phyloP scores from a whole-genome alignment of 345 rosid species.

The Rubroshorea leprosula region DNA sequence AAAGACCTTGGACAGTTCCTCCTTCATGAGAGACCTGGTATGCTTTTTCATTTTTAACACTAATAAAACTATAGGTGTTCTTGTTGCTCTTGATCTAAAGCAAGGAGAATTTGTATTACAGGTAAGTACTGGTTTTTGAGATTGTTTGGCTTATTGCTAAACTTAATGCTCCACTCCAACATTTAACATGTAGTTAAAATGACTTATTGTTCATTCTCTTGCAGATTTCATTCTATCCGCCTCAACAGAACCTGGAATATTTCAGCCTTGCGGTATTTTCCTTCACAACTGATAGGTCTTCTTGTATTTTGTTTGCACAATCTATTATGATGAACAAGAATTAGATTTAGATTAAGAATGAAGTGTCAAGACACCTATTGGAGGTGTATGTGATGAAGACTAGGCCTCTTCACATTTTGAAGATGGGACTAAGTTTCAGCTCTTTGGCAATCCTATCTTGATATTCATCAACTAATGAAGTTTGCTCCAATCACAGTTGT shows the following conservation, averaged over 20 bases:
- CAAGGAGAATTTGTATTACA: slow-evolving; percentile 91
- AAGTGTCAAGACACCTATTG: too few relatives aligned
- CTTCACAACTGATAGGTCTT: slow-evolving; percentile 10
- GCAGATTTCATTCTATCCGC: slow-evolving; percentile 90
- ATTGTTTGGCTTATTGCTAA: slow-evolving; percentile 1
- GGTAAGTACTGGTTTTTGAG: slow-evolving; percentile 33
- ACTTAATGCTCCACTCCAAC: slow-evolving; percentile 4
- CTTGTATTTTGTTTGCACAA: too few relatives aligned
- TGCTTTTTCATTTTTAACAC: slow-evolving; percentile 91
- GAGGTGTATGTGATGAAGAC: too few relatives aligned
- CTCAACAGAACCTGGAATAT: slow-evolving; percentile 77
- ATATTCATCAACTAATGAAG: too few relatives aligned
- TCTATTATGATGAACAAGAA: too few relatives aligned
- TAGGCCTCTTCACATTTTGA: too few relatives aligned
- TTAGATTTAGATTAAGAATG: too few relatives aligned
- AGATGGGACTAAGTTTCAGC: too few relatives aligned
- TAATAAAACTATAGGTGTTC: slow-evolving; percentile 80
- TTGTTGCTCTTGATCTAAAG: slow-evolving; percentile 89
- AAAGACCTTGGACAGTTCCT: slow-evolving; percentile 67
- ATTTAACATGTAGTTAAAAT: slow-evolving; percentile 3
- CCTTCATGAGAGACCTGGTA: slow-evolving; percentile 67
- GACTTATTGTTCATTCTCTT: slow-evolving; percentile 15
- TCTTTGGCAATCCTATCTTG: too few relatives aligned
- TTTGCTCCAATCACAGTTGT: too few relatives aligned
- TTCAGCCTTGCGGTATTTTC: slow-evolving; percentile 60